These are phyloP conservation scores for Acrasis kona DNA, from an alignment of 78 protist genomes.

Conservation along the genomic window DNA sequence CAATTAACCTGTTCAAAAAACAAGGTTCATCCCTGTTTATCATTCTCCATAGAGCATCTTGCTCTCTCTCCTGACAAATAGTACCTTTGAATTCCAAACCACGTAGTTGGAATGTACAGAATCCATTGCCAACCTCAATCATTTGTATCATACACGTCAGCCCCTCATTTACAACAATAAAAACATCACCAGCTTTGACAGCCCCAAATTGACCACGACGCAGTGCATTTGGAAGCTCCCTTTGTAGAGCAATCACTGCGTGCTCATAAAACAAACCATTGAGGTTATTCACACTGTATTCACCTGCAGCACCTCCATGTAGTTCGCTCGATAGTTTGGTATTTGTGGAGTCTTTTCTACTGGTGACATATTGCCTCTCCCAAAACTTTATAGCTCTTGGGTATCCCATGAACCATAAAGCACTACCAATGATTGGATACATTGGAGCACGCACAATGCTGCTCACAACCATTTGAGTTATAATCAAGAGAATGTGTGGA, in stretches of 20 bases:
- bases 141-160: constrained; percentile 6
- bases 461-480: background rate
- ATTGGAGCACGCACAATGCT: background rate
- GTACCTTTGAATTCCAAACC: constrained; percentile 26
- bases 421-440: constrained; percentile 3
- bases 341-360: background rate
- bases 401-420: constrained; percentile 5
- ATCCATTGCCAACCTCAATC: background rate
- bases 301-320: background rate
- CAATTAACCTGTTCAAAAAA: background rate
- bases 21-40: background rate
- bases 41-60: background rate
- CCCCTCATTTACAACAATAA: constrained; percentile 5
- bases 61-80: constrained; percentile 11
- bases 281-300: too few species aligned
- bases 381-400: constrained; percentile 4
- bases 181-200: constrained; percentile 15
- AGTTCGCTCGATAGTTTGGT: background rate
- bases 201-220: constrained; percentile 2
- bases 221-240: background rate
- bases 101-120: constrained; percentile 15
- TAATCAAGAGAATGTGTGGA: background rate
- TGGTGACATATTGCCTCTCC: constrained; percentile 4
- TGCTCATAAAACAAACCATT: background rate
- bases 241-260: background rate